Evolutionary conservation across 306 rosid species (phyloP), one percentile per base, ranked within the genome.

Genomic region (Sphenostylis stenocarpa): DNA sequence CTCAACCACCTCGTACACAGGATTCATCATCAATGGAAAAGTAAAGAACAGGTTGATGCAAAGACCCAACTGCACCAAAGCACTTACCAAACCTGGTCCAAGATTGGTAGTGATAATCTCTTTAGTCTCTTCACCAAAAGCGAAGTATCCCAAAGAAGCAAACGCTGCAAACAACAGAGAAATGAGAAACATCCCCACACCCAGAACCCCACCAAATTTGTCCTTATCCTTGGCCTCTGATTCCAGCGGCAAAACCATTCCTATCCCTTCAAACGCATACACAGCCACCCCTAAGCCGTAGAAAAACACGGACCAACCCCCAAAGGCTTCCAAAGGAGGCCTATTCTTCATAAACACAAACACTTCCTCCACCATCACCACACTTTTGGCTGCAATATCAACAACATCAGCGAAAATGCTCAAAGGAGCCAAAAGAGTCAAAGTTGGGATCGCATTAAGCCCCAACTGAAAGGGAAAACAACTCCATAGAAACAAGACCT

Each of bases 391-490:
- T 14, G 87, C 85, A 2, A 87, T 7, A 55, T 91, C 96, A 11
- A 87, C 82, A 20, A 20, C 86, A 72, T 91, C 91, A 5, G 96
- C 96, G n/a, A 91, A 73, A 19, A 88, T 85, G 57, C 96, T 89
- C 72, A 91, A 58, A 70, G 93, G 96, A 60, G 96, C 91, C 70
- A 91, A 81, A 84, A 81, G 96, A 66, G 96, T 91, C 67, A 91
- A 47, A 10, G 87, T 82, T 3, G 90, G 87, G 61, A 91, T 82
- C 24, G 96, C 82, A 86, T 86, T 91, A 77, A 91, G 63, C 4
- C 91, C 90, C 20, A 91, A 16, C 52, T 91, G 96, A 65, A 91
- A 88, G 0, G 96, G 96, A 4, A 91, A 84, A 34, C 96, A 91
- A 7, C 77, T 81, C 93, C 91, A 91, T 3, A 87, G 77, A 31